These are phyloP conservation scores for Gracilariopsis chorda DNA, from an alignment of 23 red algal species.

Conservation along the genomic window DNA sequence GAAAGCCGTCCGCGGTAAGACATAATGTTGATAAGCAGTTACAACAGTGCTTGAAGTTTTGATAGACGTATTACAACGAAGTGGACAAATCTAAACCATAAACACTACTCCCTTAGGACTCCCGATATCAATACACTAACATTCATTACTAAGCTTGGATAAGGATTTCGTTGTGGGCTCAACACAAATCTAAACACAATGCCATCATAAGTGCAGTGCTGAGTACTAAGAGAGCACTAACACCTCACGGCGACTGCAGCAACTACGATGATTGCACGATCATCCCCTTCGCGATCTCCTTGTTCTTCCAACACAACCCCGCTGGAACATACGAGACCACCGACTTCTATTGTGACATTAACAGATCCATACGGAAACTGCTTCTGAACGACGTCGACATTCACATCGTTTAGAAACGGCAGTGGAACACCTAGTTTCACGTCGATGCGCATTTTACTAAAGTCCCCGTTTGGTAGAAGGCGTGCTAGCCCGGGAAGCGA, in stretches of 20 bases:
- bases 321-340: conserved; percentile 37
- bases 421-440: conserved; percentile 67
- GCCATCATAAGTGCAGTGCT: too few relatives aligned
- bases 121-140: too few relatives aligned
- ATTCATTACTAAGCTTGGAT: too few relatives aligned
- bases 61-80: too few relatives aligned
- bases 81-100: too few relatives aligned
- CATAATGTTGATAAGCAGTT: too few relatives aligned
- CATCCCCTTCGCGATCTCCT: conserved; percentile 47
- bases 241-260: conserved; percentile 56
- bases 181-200: too few relatives aligned
- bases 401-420: conserved; percentile 23
- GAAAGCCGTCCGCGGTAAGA: too few relatives aligned
- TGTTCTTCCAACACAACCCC: conserved; percentile 69
- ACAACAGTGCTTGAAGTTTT: too few relatives aligned
- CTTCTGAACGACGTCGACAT: neutral
- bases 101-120: too few relatives aligned
- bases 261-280: conserved; percentile 61
- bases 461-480: conserved; percentile 57
- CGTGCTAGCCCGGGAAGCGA: conserved; percentile 64
- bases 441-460: conserved; percentile 40
- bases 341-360: conserved; percentile 22
- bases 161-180: too few relatives aligned
- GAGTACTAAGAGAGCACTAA: neutral
- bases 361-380: conserved; percentile 73